These are phyloP conservation scores for Gossypium ekmanianum DNA, from an alignment of 345 rosid genomes.

Conservation along the genomic window DNA sequence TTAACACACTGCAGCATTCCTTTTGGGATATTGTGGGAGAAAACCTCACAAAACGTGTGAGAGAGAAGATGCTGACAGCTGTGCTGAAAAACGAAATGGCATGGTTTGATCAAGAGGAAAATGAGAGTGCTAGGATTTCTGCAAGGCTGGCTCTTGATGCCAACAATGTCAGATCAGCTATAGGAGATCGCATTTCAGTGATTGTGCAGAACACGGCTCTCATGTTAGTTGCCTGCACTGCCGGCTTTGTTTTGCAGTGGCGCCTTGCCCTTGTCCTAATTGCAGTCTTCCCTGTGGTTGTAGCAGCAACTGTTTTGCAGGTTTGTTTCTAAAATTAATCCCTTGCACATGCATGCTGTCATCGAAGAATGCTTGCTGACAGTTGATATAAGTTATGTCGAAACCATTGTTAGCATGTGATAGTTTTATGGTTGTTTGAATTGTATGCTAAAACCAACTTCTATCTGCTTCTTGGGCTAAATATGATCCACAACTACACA, in stretches of 20 bases:
- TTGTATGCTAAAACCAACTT: not conserved
- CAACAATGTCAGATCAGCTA: slow-evolving; percentile 94
- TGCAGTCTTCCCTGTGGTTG: slow-evolving; percentile 94
- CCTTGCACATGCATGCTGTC: too few relatives aligned
- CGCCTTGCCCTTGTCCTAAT: slow-evolving; percentile 94
- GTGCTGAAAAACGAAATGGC: slow-evolving; percentile 95
- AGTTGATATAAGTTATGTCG: not conserved
- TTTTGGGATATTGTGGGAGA: slow-evolving; percentile 99
- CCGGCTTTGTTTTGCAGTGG: slow-evolving; percentile 96
- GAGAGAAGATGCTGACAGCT: slow-evolving; percentile 86
- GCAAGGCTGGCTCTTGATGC: slow-evolving; percentile 95
- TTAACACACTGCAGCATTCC: slow-evolving; percentile 90
- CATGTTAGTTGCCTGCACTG: slow-evolving; percentile 95
- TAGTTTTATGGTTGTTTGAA: not conserved
- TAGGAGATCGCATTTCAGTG: slow-evolving; percentile 92
- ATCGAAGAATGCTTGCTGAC: too few relatives aligned
- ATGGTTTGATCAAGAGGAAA: slow-evolving; percentile 98
- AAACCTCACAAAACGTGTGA: slow-evolving; percentile 91
- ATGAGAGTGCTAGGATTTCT: slow-evolving; percentile 88
- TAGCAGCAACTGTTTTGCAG: slow-evolving; percentile 97
- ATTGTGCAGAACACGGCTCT: slow-evolving; percentile 95
- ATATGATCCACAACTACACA: too few relatives aligned
- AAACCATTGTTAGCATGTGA: not conserved
- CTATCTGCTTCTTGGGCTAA: not conserved
- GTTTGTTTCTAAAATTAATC: slow-evolving; percentile 33